phyloP scores from a whole-genome alignment of 257 asterid species.

The Fraxinus excelsior region DNA sequence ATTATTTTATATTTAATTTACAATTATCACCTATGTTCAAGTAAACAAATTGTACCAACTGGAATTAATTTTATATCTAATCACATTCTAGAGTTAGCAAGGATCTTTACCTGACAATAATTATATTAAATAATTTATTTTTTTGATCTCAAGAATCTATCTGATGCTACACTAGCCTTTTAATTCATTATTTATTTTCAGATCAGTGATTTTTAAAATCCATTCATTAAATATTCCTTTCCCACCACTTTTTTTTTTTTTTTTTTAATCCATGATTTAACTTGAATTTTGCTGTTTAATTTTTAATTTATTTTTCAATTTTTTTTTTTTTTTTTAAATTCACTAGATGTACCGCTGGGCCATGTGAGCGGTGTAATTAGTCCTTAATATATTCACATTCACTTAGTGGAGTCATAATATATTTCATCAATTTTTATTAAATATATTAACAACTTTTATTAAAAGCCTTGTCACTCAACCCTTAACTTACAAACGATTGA shows the following conservation, averaged over 20 bases:
- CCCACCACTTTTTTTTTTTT: not conserved
- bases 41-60: conserved; percentile 21
- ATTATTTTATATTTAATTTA: conserved; percentile 21
- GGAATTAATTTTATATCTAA: conserved; percentile 20
- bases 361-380: conserved; percentile 36
- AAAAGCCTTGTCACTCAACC: no score
- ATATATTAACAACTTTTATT: no score
- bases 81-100: conserved; percentile 25
- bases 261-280: not conserved
- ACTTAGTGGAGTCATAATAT: no score
- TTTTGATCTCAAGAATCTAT: conserved; percentile 34
- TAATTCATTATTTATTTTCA: not conserved
- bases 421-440: no score
- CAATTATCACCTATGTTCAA: conserved; percentile 22
- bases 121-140: conserved; percentile 5
- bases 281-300: conserved; percentile 7
- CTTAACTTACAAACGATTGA: no score
- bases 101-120: conserved; percentile 23
- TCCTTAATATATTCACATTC: not conserved
- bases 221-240: conserved; percentile 7
- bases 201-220: conserved; percentile 24
- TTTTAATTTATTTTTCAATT: not conserved
- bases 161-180: conserved; percentile 23
- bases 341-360: conserved; percentile 29
- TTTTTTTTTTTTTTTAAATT: conserved; percentile 12